A percentile compares a stretch with the other conserved stretches of the same genome.
Evolutionary conservation across 441 rosid species (phyloP).

Genomic region (Rhodomyrtus psidioides): DNA sequence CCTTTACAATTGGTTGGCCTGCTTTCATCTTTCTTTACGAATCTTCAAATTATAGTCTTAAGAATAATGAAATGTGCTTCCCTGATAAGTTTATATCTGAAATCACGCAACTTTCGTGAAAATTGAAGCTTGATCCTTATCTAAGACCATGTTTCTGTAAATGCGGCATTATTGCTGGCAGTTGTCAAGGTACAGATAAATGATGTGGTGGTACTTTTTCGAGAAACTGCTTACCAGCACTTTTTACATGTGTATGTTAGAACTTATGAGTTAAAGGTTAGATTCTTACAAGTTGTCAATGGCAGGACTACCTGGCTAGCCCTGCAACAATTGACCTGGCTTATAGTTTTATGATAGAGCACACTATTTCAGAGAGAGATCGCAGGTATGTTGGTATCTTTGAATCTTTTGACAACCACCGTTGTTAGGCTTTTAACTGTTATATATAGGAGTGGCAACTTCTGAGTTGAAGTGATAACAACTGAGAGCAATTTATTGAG

Average conservation of each 20-base stretch:
- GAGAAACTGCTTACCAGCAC: not conserved
- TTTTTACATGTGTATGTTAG: not conserved
- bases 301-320: constrained; percentile 88
- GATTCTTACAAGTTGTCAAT: constrained; percentile 17
- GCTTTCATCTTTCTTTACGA: not conserved
- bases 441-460: not conserved
- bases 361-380: constrained; percentile 92
- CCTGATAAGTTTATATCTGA: not conserved
- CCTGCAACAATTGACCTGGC: constrained; percentile 81
- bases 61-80: not conserved
- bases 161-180: not conserved
- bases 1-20: not conserved
- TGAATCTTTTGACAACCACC: not conserved
- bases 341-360: constrained; percentile 82
- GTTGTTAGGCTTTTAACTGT: not conserved
- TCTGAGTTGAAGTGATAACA: not conserved
- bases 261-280: not conserved
- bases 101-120: not conserved
- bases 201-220: not conserved
- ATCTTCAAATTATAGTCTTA: not conserved
- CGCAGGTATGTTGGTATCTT: constrained; percentile 44
- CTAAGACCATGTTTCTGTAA: not conserved
- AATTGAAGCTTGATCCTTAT: not conserved
- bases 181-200: not conserved
- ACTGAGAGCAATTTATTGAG: not conserved